Evolutionary conservation across 805 yeast genomes (phyloP).

Genomic region (Pichia manshurica): DNA sequence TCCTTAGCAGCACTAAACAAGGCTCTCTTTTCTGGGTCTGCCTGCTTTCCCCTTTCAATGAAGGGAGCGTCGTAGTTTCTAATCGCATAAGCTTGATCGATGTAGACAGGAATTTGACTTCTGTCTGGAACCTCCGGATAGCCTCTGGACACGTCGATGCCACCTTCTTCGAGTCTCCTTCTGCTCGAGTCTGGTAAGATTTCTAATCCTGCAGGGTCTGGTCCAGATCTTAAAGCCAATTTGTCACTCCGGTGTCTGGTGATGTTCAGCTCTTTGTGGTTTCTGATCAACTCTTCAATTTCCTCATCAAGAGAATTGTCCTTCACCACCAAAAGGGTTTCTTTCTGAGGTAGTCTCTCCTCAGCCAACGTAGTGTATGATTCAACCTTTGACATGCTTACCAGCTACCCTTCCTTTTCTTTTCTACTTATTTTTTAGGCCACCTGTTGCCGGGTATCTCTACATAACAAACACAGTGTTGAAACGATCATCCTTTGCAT

Average conservation of each 20-base stretch:
- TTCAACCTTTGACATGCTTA: neutral
- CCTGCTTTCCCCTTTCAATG: constrained; percentile 31
- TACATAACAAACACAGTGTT: too few relatives aligned
- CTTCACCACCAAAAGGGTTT: constrained; percentile 1
- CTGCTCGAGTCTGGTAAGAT: constrained; percentile 25
- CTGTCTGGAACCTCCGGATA: constrained; percentile 36
- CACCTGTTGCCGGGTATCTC: too few relatives aligned
- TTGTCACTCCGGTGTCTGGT: constrained; percentile 6
- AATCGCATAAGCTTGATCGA: constrained; percentile 37
- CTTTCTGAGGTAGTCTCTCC: neutral
- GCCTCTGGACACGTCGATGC: constrained; percentile 33
- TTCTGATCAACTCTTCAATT: constrained; percentile 16
- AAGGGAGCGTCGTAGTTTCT: constrained; percentile 32
- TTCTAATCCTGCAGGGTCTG: constrained; percentile 19
- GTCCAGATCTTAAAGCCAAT: constrained; percentile 9
- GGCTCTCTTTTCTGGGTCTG: constrained; percentile 39
- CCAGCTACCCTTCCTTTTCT: neutral
- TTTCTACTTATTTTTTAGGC: neutral
- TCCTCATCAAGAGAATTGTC: constrained; percentile 14
- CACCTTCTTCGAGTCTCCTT: constrained; percentile 31
- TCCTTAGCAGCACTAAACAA: constrained; percentile 36
- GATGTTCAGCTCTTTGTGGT: constrained; percentile 8
- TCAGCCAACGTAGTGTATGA: neutral
- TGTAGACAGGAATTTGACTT: constrained; percentile 31
- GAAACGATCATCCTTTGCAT: too few relatives aligned